Conservation (phyloP, 2,329 filamentous ascomycete species). For the Gaeumannomyces tritici region DNA sequence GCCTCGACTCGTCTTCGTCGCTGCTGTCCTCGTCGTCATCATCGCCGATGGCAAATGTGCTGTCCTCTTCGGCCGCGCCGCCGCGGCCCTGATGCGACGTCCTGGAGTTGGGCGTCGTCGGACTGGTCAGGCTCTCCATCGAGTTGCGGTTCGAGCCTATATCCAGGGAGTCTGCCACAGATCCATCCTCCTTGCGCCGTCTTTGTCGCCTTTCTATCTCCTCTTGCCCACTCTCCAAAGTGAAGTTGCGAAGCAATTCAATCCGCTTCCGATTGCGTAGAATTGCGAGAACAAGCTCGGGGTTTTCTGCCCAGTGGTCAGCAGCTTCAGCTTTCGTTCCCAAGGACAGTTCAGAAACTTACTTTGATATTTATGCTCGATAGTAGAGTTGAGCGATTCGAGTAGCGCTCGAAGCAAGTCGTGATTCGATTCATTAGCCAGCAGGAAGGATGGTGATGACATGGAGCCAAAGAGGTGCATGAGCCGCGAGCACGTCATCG, state of each 20-base stretch:
- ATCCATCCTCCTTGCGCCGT: slow-evolving; percentile 53
- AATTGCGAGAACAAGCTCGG: slow-evolving; percentile 70
- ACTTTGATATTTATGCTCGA: slow-evolving; percentile 82
- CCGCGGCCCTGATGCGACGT: slow-evolving; percentile 40
- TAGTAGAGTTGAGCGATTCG: slow-evolving; percentile 79
- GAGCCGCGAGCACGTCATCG: slow-evolving; percentile 68
- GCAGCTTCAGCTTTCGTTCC: neutral
- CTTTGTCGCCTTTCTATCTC: slow-evolving; percentile 77
- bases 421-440: slow-evolving; percentile 90
- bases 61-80: slow-evolving; percentile 64
- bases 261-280: slow-evolving; percentile 74
- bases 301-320: slow-evolving; percentile 51
- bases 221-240: slow-evolving; percentile 81
- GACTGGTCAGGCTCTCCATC: slow-evolving; percentile 58
- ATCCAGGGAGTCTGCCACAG: slow-evolving; percentile 39
- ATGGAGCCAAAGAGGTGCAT: slow-evolving; percentile 85
- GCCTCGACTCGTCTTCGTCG: slow-evolving; percentile 35
- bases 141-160: slow-evolving; percentile 47
- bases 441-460: slow-evolving; percentile 84
- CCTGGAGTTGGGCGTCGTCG: slow-evolving; percentile 48
- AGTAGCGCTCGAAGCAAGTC: slow-evolving; percentile 69
- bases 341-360: slow-evolving; percentile 19
- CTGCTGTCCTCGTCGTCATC: slow-evolving; percentile 65
- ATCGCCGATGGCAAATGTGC: slow-evolving; percentile 80
- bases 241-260: slow-evolving; percentile 77